Conservation (phyloP, 148 eudicot species). For the Beta vulgaris region DNA sequence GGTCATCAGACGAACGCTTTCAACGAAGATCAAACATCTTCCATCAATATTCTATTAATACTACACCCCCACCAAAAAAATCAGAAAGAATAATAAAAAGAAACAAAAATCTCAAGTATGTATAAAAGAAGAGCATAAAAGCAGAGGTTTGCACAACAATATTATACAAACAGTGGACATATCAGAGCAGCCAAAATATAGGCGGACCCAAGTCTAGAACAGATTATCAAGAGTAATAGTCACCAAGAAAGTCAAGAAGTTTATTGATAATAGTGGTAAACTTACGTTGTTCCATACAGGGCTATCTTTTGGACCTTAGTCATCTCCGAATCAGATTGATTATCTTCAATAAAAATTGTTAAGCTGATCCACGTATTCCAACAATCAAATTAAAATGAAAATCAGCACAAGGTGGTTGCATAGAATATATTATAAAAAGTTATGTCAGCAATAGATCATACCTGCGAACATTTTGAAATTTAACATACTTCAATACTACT, state of each 20-base stretch:
- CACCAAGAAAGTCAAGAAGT: background rate
- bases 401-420: background rate
- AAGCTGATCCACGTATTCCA: slow-evolving; percentile 54
- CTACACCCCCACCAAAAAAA: background rate
- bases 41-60: background rate
- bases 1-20: background rate
- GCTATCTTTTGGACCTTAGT: slow-evolving; percentile 89
- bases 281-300: slow-evolving; percentile 89
- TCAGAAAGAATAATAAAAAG: background rate
- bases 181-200: background rate
- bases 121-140: background rate
- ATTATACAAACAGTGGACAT: background rate
- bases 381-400: background rate
- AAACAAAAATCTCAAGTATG: background rate
- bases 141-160: background rate
- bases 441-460: slow-evolving; percentile 27
- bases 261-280: slow-evolving; percentile 19
- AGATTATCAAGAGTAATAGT: background rate
- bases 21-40: background rate
- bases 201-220: background rate
- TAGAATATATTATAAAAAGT: background rate
- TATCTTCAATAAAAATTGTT: slow-evolving; percentile 94
- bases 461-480: slow-evolving; percentile 99
- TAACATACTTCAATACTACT: slow-evolving; percentile 79
- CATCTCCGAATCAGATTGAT: slow-evolving; percentile 75